Conservation (phyloP, 225 moss, liverwort and hornwort species). For the Asterella californica region DNA sequence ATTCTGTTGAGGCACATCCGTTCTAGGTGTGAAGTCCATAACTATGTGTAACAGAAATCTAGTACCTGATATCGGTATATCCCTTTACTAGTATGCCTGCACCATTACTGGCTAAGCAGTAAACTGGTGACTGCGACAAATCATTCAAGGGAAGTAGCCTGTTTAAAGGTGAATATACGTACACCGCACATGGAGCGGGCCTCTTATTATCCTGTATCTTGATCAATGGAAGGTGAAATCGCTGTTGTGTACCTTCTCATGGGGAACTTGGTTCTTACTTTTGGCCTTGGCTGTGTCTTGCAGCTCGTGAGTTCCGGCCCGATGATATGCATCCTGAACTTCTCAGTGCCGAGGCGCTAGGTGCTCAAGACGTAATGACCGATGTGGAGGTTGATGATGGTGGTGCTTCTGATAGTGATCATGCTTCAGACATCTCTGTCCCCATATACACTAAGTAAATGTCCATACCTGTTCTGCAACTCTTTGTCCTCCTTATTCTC, state of each 20-base stretch:
- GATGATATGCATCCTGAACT: constrained; percentile 19
- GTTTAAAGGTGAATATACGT: too few species aligned
- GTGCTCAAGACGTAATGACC: constrained; percentile 10
- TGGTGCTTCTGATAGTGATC: constrained; percentile 23
- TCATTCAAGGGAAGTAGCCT: not conserved
- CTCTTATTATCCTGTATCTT: not conserved
- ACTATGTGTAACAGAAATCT: not conserved
- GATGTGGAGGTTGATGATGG: constrained; percentile 17
- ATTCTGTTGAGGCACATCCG: not conserved
- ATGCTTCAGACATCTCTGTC: constrained; percentile 6
- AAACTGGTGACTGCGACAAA: not conserved
- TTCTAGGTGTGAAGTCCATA: not conserved
- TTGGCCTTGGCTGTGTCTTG: not conserved
- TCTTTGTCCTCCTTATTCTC: not conserved
- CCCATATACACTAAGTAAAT: not conserved
- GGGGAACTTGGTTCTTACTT: not conserved
- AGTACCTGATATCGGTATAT: not conserved
- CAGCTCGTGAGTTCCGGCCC: constrained; percentile 28
- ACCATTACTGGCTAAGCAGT: not conserved
- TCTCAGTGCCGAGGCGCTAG: constrained; percentile 27
- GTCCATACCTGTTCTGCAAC: not conserved
- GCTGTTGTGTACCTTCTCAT: not conserved
- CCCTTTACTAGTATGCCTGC: not conserved
- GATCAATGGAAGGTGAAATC: not conserved
- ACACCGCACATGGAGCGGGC: not conserved